A percentile compares a stretch with the other conserved stretches of the same genome.
Evolutionary conservation across 148 eudicot genomes (phyloP).

Genomic region (Gaultheria prostrata): DNA sequence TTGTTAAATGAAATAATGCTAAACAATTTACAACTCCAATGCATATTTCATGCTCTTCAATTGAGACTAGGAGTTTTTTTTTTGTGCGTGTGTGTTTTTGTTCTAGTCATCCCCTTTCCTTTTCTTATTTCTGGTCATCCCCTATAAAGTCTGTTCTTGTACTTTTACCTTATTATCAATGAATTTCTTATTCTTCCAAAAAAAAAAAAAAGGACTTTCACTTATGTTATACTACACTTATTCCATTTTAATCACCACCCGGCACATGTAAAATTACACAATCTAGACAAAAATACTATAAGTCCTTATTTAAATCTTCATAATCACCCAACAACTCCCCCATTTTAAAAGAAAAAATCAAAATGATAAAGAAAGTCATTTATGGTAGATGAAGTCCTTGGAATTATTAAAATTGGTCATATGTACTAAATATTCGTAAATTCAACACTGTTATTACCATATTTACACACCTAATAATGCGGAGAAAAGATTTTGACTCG

Average conservation of each 20-base stretch:
- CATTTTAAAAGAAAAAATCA: neutral
- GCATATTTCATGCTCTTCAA: too few species aligned
- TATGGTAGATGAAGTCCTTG: neutral
- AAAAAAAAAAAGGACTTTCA: too few species aligned
- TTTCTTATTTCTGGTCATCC: too few species aligned
- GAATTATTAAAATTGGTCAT: neutral
- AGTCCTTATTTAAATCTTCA: neutral
- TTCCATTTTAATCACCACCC: neutral
- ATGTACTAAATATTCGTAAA: neutral
- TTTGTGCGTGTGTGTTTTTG: too few species aligned
- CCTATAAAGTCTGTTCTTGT: too few species aligned
- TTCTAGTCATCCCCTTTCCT: too few species aligned
- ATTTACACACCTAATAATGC: neutral
- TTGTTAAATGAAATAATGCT: neutral
- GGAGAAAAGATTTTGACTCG: neutral
- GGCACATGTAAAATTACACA: neutral
- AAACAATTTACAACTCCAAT: too few species aligned
- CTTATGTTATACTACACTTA: neutral
- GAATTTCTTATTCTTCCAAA: too few species aligned
- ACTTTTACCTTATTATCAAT: too few species aligned
- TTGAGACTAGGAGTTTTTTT: too few species aligned
- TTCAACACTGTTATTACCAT: neutral
- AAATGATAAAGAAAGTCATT: neutral
- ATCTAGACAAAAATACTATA: neutral
- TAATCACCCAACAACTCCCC: neutral